phyloP scores from a whole-genome alignment of 345 rosid species.

The Ceriops zippeliana region DNA sequence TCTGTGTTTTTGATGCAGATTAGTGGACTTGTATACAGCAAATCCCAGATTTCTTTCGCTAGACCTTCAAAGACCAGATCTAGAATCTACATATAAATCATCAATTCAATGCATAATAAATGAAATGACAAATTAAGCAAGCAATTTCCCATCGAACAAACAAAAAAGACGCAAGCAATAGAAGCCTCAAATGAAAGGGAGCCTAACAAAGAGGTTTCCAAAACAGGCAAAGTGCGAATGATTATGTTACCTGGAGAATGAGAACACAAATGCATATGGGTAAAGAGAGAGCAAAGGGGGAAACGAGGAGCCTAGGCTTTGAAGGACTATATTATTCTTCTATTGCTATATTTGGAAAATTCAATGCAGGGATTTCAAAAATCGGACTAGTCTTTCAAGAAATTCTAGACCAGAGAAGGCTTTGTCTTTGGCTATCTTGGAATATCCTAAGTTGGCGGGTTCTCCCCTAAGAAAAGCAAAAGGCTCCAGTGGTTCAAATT shows the following conservation, averaged over 20 bases:
- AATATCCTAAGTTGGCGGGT: conserved; percentile 34
- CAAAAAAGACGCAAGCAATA: conserved; percentile 2
- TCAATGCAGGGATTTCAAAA: not conserved
- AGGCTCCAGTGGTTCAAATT: not conserved
- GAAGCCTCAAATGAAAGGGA: not conserved
- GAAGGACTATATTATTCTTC: not conserved
- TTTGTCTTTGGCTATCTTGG: conserved; percentile 7
- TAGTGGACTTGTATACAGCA: conserved; percentile 1
- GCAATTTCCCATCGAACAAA: not conserved
- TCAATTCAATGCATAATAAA: not conserved
- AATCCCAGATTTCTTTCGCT: not conserved
- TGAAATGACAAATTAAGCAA: not conserved
- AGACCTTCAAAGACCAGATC: not conserved
- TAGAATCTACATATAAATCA: conserved; percentile 1
- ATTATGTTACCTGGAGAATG: not conserved
- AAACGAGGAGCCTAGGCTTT: not conserved
- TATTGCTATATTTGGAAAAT: conserved; percentile 14
- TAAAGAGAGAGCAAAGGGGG: not conserved
- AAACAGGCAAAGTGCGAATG: not conserved
- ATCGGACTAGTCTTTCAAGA: conserved; percentile 5
- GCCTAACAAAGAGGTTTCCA: not conserved
- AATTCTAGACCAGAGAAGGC: not conserved
- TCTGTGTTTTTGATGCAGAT: not conserved
- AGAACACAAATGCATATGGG: not conserved
- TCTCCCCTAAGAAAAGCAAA: conserved; percentile 6